A percentile compares a stretch with the other conserved stretches of the same genome.
These are phyloP conservation scores for Trichoderma sp. DNA, from an alignment of 2,329 filamentous ascomycete genomes.

Conservation along the genomic window DNA sequence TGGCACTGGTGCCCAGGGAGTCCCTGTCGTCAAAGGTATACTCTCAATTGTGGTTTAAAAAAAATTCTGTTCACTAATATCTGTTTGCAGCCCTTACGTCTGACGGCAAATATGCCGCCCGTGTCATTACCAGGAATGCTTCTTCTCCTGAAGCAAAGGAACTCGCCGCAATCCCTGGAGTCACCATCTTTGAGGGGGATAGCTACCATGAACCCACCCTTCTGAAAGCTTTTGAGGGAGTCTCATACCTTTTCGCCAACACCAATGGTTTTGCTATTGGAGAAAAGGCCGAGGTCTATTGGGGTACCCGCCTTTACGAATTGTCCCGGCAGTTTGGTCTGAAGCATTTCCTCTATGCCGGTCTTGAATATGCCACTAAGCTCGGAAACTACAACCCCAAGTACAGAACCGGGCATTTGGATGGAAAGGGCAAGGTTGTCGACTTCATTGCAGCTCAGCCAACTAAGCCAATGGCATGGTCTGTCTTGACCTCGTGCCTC, in stretches of 20 bases:
- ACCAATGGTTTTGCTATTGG: neutral
- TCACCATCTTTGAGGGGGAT: neutral
- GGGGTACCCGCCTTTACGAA: neutral
- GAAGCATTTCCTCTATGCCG: neutral
- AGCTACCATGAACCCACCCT: neutral
- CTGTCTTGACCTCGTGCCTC: neutral
- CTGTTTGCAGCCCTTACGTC: neutral
- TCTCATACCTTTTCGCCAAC: neutral
- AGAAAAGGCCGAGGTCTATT: neutral
- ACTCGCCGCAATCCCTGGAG: neutral
- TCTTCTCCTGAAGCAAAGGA: neutral
- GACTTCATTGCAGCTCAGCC: neutral
- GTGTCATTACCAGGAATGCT: neutral
- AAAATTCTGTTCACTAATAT: neutral
- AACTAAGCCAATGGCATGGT: neutral
- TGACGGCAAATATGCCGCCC: neutral
- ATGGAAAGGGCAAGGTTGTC: neutral
- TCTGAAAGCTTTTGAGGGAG: neutral
- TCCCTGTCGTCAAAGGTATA: neutral
- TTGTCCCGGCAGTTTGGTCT: neutral
- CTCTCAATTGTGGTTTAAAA: neutral
- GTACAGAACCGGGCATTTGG: neutral
- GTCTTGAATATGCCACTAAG: neutral
- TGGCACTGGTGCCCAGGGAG: neutral
- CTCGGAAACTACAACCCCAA: neutral